These are phyloP conservation scores for Xylaria sp. DNA, from an alignment of 2,329 filamentous ascomycete genomes.

Conservation along the genomic window DNA sequence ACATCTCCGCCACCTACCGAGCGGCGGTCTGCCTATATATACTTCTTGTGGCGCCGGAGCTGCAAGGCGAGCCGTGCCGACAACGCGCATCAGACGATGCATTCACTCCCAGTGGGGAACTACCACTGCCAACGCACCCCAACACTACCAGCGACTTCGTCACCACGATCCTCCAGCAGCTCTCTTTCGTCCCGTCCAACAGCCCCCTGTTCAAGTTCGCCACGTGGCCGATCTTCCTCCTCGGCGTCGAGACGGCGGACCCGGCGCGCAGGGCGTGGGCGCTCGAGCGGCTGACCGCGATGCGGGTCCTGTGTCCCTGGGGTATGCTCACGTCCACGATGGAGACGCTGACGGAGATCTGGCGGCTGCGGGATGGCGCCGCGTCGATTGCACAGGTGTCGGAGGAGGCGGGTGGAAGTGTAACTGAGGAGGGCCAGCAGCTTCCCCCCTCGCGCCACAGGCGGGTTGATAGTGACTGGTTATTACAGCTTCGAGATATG, in stretches of 20 bases:
- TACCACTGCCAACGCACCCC: constrained; percentile 41
- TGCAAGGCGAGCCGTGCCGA: constrained; percentile 24
- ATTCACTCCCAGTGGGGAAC: not conserved
- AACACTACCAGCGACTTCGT: constrained; percentile 50
- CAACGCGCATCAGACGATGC: not conserved
- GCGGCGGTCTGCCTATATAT: constrained; percentile 53
- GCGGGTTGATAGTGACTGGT: constrained; percentile 37
- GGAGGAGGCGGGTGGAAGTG: constrained; percentile 32
- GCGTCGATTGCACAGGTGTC: constrained; percentile 16
- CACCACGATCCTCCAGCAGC: constrained; percentile 52
- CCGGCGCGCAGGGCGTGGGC: constrained; percentile 52
- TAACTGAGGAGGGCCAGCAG: not conserved
- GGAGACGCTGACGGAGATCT: constrained; percentile 52
- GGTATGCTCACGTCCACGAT: constrained; percentile 54
- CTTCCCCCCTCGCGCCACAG: not conserved
- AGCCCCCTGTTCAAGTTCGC: constrained; percentile 62
- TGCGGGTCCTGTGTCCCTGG: constrained; percentile 52
- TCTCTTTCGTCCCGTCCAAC: constrained; percentile 50
- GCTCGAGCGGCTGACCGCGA: constrained; percentile 49
- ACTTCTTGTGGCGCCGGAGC: constrained; percentile 39
- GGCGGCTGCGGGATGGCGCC: constrained; percentile 45
- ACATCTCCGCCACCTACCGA: constrained; percentile 50
- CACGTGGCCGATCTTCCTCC: constrained; percentile 62
- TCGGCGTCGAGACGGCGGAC: constrained; percentile 57
- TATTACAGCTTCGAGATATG: constrained; percentile 47